These are phyloP conservation scores for Yarrowia sp. DNA, from an alignment of 805 yeast species.

Conservation along the genomic window DNA sequence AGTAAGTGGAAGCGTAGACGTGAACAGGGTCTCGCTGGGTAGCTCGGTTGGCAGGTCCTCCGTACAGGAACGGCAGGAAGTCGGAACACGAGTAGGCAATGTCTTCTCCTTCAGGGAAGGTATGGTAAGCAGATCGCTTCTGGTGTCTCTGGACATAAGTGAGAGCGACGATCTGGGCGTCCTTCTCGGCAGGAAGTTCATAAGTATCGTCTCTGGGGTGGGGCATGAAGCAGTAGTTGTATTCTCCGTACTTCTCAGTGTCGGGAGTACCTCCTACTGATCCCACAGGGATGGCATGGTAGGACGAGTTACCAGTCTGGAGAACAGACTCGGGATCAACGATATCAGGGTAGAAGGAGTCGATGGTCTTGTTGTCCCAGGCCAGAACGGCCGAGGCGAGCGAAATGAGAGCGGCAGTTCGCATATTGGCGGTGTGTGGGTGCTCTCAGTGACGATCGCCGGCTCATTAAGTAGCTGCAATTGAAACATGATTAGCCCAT, in stretches of 20 bases:
- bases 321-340: slow-evolving; percentile 31
- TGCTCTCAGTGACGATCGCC: background rate
- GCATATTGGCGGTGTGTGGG: slow-evolving; percentile 8
- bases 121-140: slow-evolving; percentile 55
- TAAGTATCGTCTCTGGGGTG: slow-evolving; percentile 51
- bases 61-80: slow-evolving; percentile 47
- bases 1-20: slow-evolving; percentile 44
- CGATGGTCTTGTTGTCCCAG: slow-evolving; percentile 38
- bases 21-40: slow-evolving; percentile 42
- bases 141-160: slow-evolving; percentile 57
- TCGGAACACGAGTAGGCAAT: slow-evolving; percentile 48
- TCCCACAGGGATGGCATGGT: slow-evolving; percentile 21
- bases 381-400: slow-evolving; percentile 30
- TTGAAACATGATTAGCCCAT: background rate
- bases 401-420: slow-evolving; percentile 6
- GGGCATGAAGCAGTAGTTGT: slow-evolving; percentile 58
- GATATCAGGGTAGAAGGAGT: slow-evolving; percentile 40
- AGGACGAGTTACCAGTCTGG: slow-evolving; percentile 25
- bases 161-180: slow-evolving; percentile 49
- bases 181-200: slow-evolving; percentile 42
- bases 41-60: slow-evolving; percentile 33
- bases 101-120: slow-evolving; percentile 47
- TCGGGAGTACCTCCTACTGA: slow-evolving; percentile 40
- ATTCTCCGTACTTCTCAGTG: slow-evolving; percentile 50
- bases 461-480: slow-evolving; percentile 12